Conservation (phyloP, 306 rosid genomes). For the Dalbergia oliveri region DNA sequence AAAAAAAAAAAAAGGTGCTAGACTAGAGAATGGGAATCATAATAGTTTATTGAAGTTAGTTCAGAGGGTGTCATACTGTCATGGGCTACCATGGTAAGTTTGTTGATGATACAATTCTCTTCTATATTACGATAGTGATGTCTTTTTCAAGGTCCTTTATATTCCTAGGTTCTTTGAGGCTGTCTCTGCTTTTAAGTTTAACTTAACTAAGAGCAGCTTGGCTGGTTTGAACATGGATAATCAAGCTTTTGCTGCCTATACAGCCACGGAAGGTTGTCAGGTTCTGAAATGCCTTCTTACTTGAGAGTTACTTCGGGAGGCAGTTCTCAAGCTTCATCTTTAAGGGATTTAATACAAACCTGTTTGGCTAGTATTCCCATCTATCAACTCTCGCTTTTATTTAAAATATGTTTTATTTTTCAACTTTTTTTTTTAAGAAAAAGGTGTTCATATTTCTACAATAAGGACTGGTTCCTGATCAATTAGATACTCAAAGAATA, state of each 20-base stretch:
- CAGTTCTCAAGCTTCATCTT: no score
- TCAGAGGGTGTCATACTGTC: not conserved
- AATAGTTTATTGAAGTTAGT: not conserved
- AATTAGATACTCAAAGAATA: constrained; percentile 28
- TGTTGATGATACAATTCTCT: not conserved
- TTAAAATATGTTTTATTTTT: not conserved
- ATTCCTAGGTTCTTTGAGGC: not conserved
- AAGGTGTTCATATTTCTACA: constrained; percentile 22
- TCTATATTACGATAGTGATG: no score
- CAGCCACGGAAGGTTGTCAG: not conserved
- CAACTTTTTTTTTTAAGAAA: not conserved
- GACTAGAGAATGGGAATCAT: not conserved
- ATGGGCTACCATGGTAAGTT: not conserved
- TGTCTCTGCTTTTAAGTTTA: not conserved
- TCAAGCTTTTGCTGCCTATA: not conserved
- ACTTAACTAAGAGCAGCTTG: not conserved
- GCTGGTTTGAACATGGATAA: not conserved
- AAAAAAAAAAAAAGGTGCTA: not conserved
- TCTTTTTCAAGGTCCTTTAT: no score
- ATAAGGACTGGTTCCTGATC: constrained; percentile 12
- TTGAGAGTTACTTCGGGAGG: not conserved
- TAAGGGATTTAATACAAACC: no score
- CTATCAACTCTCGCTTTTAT: no score
- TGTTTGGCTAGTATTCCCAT: no score
- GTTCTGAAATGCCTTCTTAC: not conserved